Evolutionary conservation across 768 basidiomycete species (phyloP).

Genomic region (Mycena filopes): DNA sequence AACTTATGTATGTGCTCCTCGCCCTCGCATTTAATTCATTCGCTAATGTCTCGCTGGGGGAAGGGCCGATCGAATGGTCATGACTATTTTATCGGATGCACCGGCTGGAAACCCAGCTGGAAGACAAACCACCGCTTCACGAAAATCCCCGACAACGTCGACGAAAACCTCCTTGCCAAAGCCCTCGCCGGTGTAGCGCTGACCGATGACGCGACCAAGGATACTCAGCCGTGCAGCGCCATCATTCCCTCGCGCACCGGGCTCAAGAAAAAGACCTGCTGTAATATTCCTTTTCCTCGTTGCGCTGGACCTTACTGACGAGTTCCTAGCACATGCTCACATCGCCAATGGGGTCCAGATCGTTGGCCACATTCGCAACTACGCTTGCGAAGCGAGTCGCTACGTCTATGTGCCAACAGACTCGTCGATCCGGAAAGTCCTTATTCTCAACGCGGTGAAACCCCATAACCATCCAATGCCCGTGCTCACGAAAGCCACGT

Average conservation of each 20-base stretch:
- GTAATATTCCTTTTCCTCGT: not conserved
- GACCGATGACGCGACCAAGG: constrained; percentile 6
- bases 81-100: constrained; percentile 8
- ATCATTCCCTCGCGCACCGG: constrained; percentile 21
- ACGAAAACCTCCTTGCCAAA: constrained; percentile 8
- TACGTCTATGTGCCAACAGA: constrained; percentile 8
- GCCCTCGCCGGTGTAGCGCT: not conserved
- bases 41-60: not conserved
- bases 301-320: not conserved
- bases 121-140: not conserved
- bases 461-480: constrained; percentile 11
- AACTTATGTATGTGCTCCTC: not conserved
- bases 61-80: constrained; percentile 10
- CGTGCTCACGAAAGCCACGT: not conserved
- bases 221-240: constrained; percentile 14
- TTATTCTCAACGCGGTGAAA: not conserved
- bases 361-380: not conserved
- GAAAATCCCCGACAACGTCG: constrained; percentile 7
- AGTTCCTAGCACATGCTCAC: not conserved
- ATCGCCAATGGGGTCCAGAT: constrained; percentile 7
- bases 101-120: not conserved
- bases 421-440: constrained; percentile 15
- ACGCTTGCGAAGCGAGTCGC: not conserved
- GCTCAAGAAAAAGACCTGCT: not conserved
- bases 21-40: not conserved